Evolutionary conservation across 1,139 yeast species (phyloP).

Genomic region (Yamadazyma sp.): DNA sequence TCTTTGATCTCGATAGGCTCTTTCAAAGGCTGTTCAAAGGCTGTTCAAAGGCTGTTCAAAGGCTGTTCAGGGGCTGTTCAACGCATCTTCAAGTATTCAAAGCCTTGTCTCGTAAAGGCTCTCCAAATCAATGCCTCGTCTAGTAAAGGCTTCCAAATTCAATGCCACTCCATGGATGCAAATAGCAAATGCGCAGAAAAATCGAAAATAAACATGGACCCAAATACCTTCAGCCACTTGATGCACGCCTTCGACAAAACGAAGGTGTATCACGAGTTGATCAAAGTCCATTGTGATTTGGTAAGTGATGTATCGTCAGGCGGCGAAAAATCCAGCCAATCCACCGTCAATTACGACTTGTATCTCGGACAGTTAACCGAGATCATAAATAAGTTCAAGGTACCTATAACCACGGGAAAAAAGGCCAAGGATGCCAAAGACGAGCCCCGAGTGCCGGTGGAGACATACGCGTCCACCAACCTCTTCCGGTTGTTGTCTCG

Average conservation of each 20-base stretch:
- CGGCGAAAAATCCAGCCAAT: constrained; percentile 6
- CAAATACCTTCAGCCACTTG: constrained; percentile 17
- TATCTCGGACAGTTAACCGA: constrained; percentile 17
- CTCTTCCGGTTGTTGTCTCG: constrained; percentile 32
- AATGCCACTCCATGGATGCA: too few species aligned
- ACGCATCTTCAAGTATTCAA: too few species aligned
- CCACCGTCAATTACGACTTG: constrained; percentile 16
- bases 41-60: too few species aligned
- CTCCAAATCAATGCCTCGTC: too few species aligned
- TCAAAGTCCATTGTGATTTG: constrained; percentile 23
- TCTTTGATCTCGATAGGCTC: too few species aligned
- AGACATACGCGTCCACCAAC: constrained; percentile 20
- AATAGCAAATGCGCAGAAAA: too few species aligned
- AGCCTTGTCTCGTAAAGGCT: too few species aligned
- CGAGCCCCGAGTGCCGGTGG: constrained; percentile 1
- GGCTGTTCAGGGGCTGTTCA: too few species aligned
- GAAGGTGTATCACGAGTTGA: constrained; percentile 24
- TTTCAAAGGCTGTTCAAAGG: too few species aligned
- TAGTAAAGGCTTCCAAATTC: too few species aligned
- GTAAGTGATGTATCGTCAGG: constrained; percentile 6
- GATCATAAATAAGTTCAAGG: constrained; percentile 20
- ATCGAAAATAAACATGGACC: constrained; percentile 11
- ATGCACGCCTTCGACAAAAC: constrained; percentile 21
- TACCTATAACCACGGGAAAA: constrained; percentile 12
- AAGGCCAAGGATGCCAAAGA: constrained; percentile 10